Base-by-base conservation (phyloP, 164 flowering plant species). In the Sedum album region DNA sequence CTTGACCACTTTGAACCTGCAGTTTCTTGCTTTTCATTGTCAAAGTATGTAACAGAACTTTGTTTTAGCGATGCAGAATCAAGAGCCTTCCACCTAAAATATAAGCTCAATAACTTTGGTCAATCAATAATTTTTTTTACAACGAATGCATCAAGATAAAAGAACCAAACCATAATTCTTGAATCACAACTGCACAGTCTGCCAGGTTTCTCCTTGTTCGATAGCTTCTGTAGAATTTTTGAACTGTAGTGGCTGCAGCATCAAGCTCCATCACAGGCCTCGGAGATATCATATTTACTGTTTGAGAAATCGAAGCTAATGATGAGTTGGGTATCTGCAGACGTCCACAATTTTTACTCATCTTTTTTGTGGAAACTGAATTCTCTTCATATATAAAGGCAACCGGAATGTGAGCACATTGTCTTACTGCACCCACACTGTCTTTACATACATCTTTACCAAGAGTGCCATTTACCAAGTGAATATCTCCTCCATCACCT, bases 181-280 rank as follows among this genome's bases (percentile, higher is more conserved):
- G 82, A 69, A 79, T 73, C 21, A 82, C 76, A 70, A 82, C 85
- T 0, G 82, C 82, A 71, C 85, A 79, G 68, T 82, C 85, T 38
- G 85, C 85, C 38, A 82, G 79, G 65, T 82, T 82, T 62, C 85
- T 66, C 70, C 85, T 69, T 0, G 82, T 82, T 46, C 82, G 68
- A 33, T 82, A 82, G 66, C 85, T 82, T 66, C 76, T 82, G 77
- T 82, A 82, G 36, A 82, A 79, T 33, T 82, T 82, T 39, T 82
- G 85, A 48, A 82, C 49, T 75, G 68, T 82, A 31, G 73, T 68
- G 36, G 85, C 85, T 46, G 85, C 85, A 55, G 76, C 81, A 73
- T 81, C 79, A 65, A 81, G 81, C 79, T 81, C 79, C 20, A 31
- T 66, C 18, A 49, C 67, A 20, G 84, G 80, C 48, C 69, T 68